These are phyloP conservation scores for Neonectria magnoliae DNA, from an alignment of 2,329 filamentous ascomycete genomes.

Conservation along the genomic window DNA sequence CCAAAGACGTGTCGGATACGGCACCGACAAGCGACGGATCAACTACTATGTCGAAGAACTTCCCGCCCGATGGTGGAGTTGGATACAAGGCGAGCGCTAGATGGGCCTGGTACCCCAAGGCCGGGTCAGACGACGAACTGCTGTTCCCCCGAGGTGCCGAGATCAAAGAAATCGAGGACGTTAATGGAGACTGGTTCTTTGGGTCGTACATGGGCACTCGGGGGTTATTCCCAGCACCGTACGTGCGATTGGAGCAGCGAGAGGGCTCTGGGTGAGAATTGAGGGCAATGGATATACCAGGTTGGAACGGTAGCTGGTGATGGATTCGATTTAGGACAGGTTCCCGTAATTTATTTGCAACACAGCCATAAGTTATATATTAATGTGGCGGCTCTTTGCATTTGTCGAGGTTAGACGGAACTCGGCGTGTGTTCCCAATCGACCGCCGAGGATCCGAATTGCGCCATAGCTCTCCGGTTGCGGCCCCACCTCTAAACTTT, in stretches of 20 bases:
- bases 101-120: conserved; percentile 82
- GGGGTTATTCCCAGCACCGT: conserved; percentile 83
- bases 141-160: conserved; percentile 86
- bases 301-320: conserved; percentile 5
- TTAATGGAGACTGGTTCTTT: conserved; percentile 92
- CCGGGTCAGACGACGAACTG: conserved; percentile 76
- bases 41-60: conserved; percentile 49
- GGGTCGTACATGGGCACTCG: conserved; percentile 84
- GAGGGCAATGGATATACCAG: conserved; percentile 4
- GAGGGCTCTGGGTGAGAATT: conserved; percentile 21
- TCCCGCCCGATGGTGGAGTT: conserved; percentile 80
- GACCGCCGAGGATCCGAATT: conserved; percentile 41
- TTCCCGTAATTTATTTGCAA: conserved; percentile 11
- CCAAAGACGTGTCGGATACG: conserved; percentile 59
- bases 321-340: conserved; percentile 8
- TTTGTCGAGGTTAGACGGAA: conserved; percentile 27
- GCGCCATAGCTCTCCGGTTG: conserved; percentile 44
- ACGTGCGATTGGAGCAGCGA: conserved; percentile 66
- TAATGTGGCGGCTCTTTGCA: not conserved
- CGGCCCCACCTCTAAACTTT: conserved; percentile 38
- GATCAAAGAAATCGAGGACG: conserved; percentile 83
- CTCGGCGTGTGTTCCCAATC: conserved; percentile 33
- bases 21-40: conserved; percentile 48
- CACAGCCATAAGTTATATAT: not conserved
- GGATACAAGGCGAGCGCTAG: conserved; percentile 71